These are phyloP conservation scores for Venturia oleaginea DNA, from an alignment of 2,329 filamentous ascomycete genomes.

Conservation along the genomic window DNA sequence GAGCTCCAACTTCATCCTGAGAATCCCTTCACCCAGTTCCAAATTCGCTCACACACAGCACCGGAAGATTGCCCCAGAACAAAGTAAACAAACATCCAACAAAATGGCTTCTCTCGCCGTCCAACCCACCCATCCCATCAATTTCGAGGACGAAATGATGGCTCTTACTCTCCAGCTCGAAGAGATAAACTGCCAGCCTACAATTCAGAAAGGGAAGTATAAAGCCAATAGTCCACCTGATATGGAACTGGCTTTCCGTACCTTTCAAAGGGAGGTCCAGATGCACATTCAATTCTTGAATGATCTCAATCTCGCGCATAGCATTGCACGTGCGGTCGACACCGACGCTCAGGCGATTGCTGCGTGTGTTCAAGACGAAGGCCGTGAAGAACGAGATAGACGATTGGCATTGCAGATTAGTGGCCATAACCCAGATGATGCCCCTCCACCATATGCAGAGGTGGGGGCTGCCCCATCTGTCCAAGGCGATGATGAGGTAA, in stretches of 20 bases:
- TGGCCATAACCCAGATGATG: not conserved
- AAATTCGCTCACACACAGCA: not conserved
- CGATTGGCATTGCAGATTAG: slow-evolving; percentile 1
- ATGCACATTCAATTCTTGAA: slow-evolving; percentile 16
- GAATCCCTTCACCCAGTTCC: not conserved
- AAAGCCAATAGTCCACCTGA: slow-evolving; percentile 17
- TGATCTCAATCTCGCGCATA: slow-evolving; percentile 20
- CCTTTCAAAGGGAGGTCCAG: slow-evolving; percentile 18
- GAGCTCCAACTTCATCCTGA: not conserved
- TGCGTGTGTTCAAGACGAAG: slow-evolving; percentile 16
- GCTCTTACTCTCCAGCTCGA: slow-evolving; percentile 23
- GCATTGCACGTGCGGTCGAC: slow-evolving; percentile 21
- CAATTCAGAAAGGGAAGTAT: slow-evolving; percentile 20
- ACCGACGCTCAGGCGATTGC: slow-evolving; percentile 18
- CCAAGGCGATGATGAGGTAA: not conserved
- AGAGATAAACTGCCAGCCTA: slow-evolving; percentile 16
- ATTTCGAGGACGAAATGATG: slow-evolving; percentile 20
- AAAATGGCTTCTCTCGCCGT: not conserved
- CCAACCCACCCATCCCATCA: not conserved
- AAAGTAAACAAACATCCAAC: not conserved
- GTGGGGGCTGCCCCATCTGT: not conserved
- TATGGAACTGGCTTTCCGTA: slow-evolving; percentile 18
- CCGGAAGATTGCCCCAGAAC: not conserved
- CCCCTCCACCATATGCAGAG: not conserved
- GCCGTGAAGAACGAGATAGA: slow-evolving; percentile 18